These are phyloP conservation scores for apple (Malus domestica) DNA, from an alignment of 306 rosid species.

Conservation along the genomic window ASM211411v1 NC_041793.1:10358001-10358500, in stretches of 20 bases:
- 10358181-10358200: constrained; percentile 95
- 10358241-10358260: constrained; percentile 88
- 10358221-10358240: constrained; percentile 73
- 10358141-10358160: background rate
- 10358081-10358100: background rate
- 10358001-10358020: constrained; percentile 93
- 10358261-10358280: constrained; percentile 70
- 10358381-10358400: constrained; percentile 98
- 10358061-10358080: background rate
- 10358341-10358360: constrained; percentile 83
- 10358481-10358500: background rate
- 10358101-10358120: background rate
- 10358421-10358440: constrained; percentile 65
- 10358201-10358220: constrained; percentile 89
- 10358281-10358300: constrained; percentile 68
- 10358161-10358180: background rate
- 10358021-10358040: constrained; percentile 21
- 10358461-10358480: background rate
- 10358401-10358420: constrained; percentile 71
- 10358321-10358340: constrained; percentile 81
- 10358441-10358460: background rate
- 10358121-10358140: background rate
- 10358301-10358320: constrained; percentile 85
- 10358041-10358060: background rate
- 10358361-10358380: constrained; percentile 93